Evolutionary conservation across 495 filamentous ascomycete species (phyloP).

Genomic region (Tuber brumale): DNA sequence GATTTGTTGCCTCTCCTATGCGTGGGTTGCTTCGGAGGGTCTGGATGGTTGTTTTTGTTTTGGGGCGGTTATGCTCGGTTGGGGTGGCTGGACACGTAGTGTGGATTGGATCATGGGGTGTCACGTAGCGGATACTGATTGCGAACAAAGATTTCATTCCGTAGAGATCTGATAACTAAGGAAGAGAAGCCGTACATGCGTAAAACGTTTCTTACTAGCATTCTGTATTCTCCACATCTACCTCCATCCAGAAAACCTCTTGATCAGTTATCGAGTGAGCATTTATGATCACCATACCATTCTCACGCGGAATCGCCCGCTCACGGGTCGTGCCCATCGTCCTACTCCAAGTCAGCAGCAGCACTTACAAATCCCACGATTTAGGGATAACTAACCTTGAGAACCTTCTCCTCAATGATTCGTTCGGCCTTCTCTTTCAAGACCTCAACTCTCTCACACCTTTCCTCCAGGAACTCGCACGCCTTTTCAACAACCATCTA

Average conservation of each 20-base stretch:
- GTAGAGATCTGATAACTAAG: background rate
- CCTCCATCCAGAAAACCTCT: background rate
- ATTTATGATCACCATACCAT: background rate
- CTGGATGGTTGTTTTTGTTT: background rate
- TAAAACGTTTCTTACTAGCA: background rate
- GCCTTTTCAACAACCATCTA: slow-evolving; percentile 53
- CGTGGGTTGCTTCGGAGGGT: background rate
- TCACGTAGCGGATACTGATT: background rate
- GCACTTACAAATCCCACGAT: background rate
- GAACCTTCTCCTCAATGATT: background rate
- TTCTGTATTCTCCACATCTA: background rate
- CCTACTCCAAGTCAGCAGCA: background rate
- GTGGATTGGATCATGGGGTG: background rate
- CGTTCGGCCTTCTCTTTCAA: background rate
- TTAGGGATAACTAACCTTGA: background rate
- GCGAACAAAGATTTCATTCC: background rate
- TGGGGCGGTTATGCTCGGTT: background rate
- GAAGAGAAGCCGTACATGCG: background rate
- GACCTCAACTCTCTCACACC: background rate
- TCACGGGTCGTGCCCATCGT: background rate
- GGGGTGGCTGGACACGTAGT: background rate
- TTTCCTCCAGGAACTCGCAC: slow-evolving; percentile 43
- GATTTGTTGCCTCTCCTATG: too few relatives aligned
- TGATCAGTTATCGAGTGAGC: background rate
- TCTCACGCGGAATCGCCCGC: background rate